Evolutionary conservation across 208 protist genomes (phyloP).

Genomic region (Strigomonas galati): DNA sequence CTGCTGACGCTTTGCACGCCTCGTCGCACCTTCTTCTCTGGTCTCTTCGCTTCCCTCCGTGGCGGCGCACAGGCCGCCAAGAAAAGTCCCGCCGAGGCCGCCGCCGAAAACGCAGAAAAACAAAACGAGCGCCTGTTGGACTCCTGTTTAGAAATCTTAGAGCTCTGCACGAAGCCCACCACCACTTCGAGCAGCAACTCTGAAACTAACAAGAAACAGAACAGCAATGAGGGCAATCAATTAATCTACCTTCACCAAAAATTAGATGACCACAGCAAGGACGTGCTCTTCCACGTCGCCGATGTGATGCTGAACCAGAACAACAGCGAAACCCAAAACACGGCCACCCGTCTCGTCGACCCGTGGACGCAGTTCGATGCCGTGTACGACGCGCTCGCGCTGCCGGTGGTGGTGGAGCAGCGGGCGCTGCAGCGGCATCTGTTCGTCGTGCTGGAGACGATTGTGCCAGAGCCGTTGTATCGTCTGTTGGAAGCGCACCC

Average conservation of each 20-base stretch:
- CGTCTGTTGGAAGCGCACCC: constrained; percentile 58
- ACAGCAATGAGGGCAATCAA: too few species aligned
- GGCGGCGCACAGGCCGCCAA: not conserved
- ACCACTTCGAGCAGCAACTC: not conserved
- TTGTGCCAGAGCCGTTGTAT: constrained; percentile 62
- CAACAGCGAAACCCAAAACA: too few species aligned
- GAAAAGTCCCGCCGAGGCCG: constrained; percentile 5
- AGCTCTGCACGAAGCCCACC: constrained; percentile 30
- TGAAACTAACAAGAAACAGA: too few species aligned
- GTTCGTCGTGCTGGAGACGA: constrained; percentile 59
- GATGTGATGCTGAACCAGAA: too few species aligned
- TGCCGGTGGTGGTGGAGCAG: constrained; percentile 40
- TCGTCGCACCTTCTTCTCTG: constrained; percentile 1
- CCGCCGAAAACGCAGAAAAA: constrained; percentile 35
- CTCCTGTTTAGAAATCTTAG: constrained; percentile 67
- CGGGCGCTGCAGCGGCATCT: constrained; percentile 49
- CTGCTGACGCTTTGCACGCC: not conserved
- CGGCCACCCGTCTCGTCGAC: too few species aligned
- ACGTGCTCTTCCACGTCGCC: too few species aligned
- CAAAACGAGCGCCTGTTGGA: constrained; percentile 69
- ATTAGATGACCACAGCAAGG: too few species aligned
- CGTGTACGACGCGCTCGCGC: constrained; percentile 70
- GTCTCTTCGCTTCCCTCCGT: not conserved
- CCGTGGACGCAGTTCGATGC: constrained; percentile 56
- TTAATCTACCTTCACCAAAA: too few species aligned